Base-by-base conservation (phyloP, 768 basidiomycete genomes). In the Xerocomellus chrysenteron region DNA sequence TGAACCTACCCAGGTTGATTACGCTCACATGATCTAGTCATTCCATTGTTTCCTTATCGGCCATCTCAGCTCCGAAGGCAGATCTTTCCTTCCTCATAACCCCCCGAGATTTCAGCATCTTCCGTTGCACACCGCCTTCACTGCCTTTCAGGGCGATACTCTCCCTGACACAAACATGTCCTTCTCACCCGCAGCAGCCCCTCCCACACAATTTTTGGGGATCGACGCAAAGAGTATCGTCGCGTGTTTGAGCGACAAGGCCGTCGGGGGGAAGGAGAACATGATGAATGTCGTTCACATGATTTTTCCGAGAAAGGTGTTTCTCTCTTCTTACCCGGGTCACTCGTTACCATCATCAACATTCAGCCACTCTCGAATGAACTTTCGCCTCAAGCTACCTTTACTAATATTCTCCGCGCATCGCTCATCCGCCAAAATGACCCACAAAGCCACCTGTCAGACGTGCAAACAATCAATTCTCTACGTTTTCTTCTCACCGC, bases 221-320 rank as follows among this genome's bases (percentile, higher is more conserved):
- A 79, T 98, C 47, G 83, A 88, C 57, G 86, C 87, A 11, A 86
- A 82, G 67, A 95, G 86, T 45, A 72, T 87, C 45, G 85, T 87
- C 40, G 82, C 81, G 2, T 99, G 96, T 70, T 70, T 78, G 60
- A 82, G 76, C 59, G 98, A 96, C 74, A 84, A 86, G 54, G 78
- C 80, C 7, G 77, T 83, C 14, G 77, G 84, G 50, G 83, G 85
- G 61, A 91, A 96, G 68, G 87, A 89, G 50, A 85, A 86, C 55
- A 78, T 88, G 72, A 83, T 88, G 2, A 92, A 95, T 67, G 80
- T 94, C 6, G 73, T 97, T 17, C 96, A 98, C 67, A 70, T 98
- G 69, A 73, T 84, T 11, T 98, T 98, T 69, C 93, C 94, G 6
- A 83, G 88, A 46, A 92, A 87, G 74, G 94, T 94, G 36, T 35